Evolutionary conservation across 768 basidiomycete genomes (phyloP), one percentile per base, ranked within the genome.

Genomic region (Tulasnella sp.): DNA sequence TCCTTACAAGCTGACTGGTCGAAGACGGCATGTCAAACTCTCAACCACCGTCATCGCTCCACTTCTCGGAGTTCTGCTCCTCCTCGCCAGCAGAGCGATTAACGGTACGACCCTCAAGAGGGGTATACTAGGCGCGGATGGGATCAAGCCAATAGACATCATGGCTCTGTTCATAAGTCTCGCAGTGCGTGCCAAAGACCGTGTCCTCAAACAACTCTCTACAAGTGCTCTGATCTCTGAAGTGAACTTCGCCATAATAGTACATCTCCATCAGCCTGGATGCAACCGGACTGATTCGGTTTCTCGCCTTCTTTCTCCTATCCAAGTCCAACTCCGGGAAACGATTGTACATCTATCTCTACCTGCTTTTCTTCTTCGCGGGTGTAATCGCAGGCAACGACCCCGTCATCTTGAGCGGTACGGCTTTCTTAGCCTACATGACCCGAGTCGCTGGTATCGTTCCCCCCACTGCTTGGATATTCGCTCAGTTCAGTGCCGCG

Each of bases 181-280:
- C 50, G 91, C 53, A 34, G 34, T 42, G n/a, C 10, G 34, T 27
- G 21, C 21, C 8, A 22, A 43, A 31, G 15, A 53, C 11, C 7
- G 12, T 17, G 1, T 53, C 38, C 34, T 7, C 25, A 9, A 34
- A 41, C 41, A 19, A 2, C 9, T 38, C 34, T 38, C 34, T 38
- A 15, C 34, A 38, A 15, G 34, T 15, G 15, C 5, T 7, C 5
- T 38, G 46, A 48, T 7, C 19, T 48, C 46, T 0, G 43, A 41
- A 42, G 7, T 21, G 25, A 10, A 45, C n/a, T 55, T 27, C 51
- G 41, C 27, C 11, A 10, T 22, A 24, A 27, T 42, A 92, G 0
- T 97, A 97, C 71, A 85, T 96, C 76, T 83, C 92, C 3, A 85
- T 96, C 31, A 89, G 92, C 0, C 76, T 97, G 43, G 94, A 97